Conservation (phyloP, 2,329 filamentous ascomycete genomes). For the Ceratocystis eucalypticola region DNA sequence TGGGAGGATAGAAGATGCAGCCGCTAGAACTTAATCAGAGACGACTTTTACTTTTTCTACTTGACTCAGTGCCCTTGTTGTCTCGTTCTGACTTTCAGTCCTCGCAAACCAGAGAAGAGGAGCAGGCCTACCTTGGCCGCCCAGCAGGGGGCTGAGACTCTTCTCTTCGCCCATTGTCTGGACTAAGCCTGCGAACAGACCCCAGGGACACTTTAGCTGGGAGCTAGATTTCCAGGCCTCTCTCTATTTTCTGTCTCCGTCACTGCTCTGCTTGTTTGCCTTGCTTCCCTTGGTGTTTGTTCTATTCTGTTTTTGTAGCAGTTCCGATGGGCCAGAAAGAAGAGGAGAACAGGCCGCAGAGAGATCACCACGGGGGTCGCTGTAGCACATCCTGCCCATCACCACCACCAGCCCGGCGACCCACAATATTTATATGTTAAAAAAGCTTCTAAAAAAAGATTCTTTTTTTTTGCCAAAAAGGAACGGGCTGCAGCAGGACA, state of each 20-base stretch:
- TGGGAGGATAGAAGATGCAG: background rate
- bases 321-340: too few relatives aligned
- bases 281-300: too few relatives aligned
- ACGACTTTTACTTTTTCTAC: background rate
- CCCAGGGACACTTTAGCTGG: background rate
- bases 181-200: slow-evolving; percentile 15
- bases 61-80: background rate
- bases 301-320: too few relatives aligned
- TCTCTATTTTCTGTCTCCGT: background rate
- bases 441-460: background rate
- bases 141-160: slow-evolving; percentile 12
- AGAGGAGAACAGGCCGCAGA: background rate
- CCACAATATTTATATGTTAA: background rate
- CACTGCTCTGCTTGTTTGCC: background rate
- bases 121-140: background rate
- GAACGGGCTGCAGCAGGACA: background rate
- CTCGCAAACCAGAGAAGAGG: background rate
- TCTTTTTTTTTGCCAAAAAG: background rate
- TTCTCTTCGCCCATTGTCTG: slow-evolving; percentile 12
- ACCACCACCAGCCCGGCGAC: background rate
- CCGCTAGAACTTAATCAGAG: background rate
- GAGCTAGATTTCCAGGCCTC: background rate
- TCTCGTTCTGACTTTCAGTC: background rate
- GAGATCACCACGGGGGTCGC: background rate
- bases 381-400: slow-evolving; percentile 5